Evolutionary conservation across 768 basidiomycete genomes (phyloP).

Genomic region (Hygrophoropsis aurantiaca): DNA sequence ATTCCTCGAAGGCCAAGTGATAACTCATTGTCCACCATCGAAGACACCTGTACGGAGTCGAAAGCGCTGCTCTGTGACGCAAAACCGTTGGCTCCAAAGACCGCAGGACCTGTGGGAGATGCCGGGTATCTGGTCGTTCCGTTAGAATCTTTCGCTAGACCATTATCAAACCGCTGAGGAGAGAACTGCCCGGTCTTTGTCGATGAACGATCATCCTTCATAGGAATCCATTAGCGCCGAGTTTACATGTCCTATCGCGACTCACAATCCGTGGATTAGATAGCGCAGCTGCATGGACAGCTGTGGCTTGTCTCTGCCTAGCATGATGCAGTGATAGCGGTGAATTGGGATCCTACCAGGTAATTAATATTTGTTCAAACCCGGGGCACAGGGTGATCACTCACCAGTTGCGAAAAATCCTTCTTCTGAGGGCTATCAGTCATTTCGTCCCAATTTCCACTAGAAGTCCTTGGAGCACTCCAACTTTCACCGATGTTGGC

Average conservation of each 20-base stretch:
- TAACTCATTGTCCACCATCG: slow-evolving; percentile 52
- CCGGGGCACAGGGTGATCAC: slow-evolving; percentile 17
- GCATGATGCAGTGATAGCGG: slow-evolving; percentile 45
- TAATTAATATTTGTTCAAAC: slow-evolving; percentile 11
- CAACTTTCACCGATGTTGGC: slow-evolving; percentile 50
- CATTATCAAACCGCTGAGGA: slow-evolving; percentile 53
- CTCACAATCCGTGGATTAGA: slow-evolving; percentile 41
- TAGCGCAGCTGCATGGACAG: slow-evolving; percentile 36
- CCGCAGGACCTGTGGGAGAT: slow-evolving; percentile 44
- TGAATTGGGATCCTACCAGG: slow-evolving; percentile 39
- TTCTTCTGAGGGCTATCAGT: slow-evolving; percentile 48
- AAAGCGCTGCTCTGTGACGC: slow-evolving; percentile 29
- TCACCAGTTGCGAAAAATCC: slow-evolving; percentile 49
- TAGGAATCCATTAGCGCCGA: slow-evolving; percentile 20
- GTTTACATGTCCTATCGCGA: slow-evolving; percentile 10
- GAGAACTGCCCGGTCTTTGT: slow-evolving; percentile 51
- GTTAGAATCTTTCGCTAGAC: slow-evolving; percentile 39
- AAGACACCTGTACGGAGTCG: slow-evolving; percentile 39
- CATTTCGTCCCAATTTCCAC: slow-evolving; percentile 62
- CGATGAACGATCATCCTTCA: slow-evolving; percentile 47
- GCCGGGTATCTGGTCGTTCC: slow-evolving; percentile 41
- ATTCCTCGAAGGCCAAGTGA: slow-evolving; percentile 60
- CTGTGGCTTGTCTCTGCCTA: slow-evolving; percentile 45
- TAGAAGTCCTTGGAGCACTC: slow-evolving; percentile 48
- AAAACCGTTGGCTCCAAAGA: slow-evolving; percentile 32